phyloP scores from a whole-genome alignment of 345 rosid genomes.

The Camelina neglecta region DNA sequence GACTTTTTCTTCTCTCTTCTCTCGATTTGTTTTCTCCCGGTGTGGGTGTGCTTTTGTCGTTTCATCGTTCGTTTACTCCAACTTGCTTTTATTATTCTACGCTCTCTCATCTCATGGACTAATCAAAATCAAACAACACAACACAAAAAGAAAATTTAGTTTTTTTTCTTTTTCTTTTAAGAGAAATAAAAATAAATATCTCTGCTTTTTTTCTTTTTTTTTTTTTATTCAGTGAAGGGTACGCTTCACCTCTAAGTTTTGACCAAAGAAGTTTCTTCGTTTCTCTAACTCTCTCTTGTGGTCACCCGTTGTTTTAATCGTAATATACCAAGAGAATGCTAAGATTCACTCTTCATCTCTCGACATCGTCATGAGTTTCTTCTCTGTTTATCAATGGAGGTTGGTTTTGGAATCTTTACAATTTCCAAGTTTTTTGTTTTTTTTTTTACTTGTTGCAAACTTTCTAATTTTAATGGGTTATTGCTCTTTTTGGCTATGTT shows the following conservation, averaged over 20 bases:
- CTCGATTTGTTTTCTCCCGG: slow-evolving; percentile 30
- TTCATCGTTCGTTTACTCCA: slow-evolving; percentile 33
- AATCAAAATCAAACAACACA: slow-evolving; percentile 22
- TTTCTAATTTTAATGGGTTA: slow-evolving; percentile 10
- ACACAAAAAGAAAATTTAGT: too few relatives aligned
- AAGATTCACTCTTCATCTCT: slow-evolving; percentile 29
- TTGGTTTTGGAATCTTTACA: background rate
- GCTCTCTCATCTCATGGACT: slow-evolving; percentile 4
- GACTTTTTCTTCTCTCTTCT: background rate
- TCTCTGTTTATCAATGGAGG: slow-evolving; percentile 39
- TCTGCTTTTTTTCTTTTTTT: background rate
- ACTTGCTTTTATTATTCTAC: slow-evolving; percentile 31
- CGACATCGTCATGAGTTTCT: slow-evolving; percentile 2
- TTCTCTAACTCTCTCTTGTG: slow-evolving; percentile 12
- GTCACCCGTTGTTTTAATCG: slow-evolving; percentile 10
- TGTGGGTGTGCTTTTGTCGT: slow-evolving; percentile 17
- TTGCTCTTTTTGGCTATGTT: slow-evolving; percentile 19
- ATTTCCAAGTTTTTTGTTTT: background rate
- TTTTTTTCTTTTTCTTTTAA: too few relatives aligned
- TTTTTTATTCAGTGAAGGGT: slow-evolving; percentile 18
- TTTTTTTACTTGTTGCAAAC: background rate
- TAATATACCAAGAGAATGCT: slow-evolving; percentile 19
- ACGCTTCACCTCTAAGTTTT: slow-evolving; percentile 44
- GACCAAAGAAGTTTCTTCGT: slow-evolving; percentile 31
- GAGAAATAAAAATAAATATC: slow-evolving; percentile 1